Base-by-base conservation (phyloP, 495 filamentous ascomycete species). In the Penicillium silybi region DNA sequence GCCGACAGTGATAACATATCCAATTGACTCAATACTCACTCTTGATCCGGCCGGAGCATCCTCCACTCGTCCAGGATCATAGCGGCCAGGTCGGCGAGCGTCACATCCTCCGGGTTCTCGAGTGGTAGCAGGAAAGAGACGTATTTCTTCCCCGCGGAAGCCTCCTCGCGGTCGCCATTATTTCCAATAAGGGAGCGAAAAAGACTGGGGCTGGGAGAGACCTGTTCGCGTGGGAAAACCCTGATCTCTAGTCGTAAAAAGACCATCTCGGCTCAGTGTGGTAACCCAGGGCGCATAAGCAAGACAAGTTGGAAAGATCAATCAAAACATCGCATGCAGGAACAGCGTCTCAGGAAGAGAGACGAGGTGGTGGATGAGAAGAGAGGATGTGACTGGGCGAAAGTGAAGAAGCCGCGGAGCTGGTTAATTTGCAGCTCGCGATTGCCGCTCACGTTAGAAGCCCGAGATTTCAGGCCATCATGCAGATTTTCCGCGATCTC, bases 11-110 rank as follows among this genome's bases (percentile, higher is more conserved):
- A 1, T 16, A 17, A 23, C 15, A 6, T 13, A n/a, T 29, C 17
- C 8, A 8, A 15, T 23, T 10, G 13, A 15, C 25, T 10, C 9
- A 25, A 19, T 6, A 63, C 69, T 72, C 44, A 74, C 68, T 59
- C 62, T 10, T 58, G 53, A 37, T 62, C 29, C 4, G 72, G 70
- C 20, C 63, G 54, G 11, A 74, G 53, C 32, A 62, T 63, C 17
- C 23, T 54, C 72, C 72, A 75, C 52, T 69, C 64, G 0, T 63
- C 62, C 16, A 56, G 52, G n/a, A 74, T 75, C 46, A 66, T 54
- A 1, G 58, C 50, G 6, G 66, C 65, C 10, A 75, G 51, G 2
- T 57, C 61, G 3, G 56, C 61, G n/a, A 75, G 29, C 0, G 65
- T 64, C 0, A 66, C 44, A 1, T 65, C 63, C 35, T 73, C 71